phyloP scores from a whole-genome alignment of 1,284 basidiomycete species.

The Cerrena zonata region DNA sequence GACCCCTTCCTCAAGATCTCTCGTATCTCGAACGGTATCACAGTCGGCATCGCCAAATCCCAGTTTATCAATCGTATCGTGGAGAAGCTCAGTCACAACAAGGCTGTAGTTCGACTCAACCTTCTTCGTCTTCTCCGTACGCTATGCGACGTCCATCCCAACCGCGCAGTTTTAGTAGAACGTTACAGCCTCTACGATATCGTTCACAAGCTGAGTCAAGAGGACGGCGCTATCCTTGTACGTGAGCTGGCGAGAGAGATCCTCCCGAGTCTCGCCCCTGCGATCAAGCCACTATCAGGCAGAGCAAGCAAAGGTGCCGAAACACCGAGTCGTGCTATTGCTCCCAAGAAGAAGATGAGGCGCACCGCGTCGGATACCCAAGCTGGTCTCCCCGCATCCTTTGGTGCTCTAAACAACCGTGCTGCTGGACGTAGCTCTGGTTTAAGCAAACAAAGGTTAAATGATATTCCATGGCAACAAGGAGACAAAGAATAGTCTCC shows the following conservation, averaged over 20 bases:
- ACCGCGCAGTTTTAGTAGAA: constrained; percentile 75
- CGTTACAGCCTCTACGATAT: constrained; percentile 73
- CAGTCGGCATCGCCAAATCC: constrained; percentile 73
- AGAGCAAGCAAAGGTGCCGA: constrained; percentile 33
- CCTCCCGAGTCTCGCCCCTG: constrained; percentile 65
- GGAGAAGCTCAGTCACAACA: constrained; percentile 75
- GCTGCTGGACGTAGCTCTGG: not conserved
- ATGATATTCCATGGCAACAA: constrained; percentile 47
- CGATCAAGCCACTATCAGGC: constrained; percentile 44
- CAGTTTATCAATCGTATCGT: constrained; percentile 84
- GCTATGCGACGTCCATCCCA: constrained; percentile 85
- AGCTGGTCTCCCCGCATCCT: constrained; percentile 22
- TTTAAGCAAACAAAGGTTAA: constrained; percentile 13
- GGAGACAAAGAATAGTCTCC: too few species aligned
- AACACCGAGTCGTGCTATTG: constrained; percentile 41
- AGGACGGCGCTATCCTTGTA: constrained; percentile 86
- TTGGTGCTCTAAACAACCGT: constrained; percentile 12
- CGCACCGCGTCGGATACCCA: constrained; percentile 66
- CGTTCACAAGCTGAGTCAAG: constrained; percentile 71
- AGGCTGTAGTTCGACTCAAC: constrained; percentile 86
- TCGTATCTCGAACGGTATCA: constrained; percentile 71
- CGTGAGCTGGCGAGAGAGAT: constrained; percentile 82
- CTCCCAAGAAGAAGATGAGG: constrained; percentile 55
- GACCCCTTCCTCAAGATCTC: constrained; percentile 90
- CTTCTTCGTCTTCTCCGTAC: constrained; percentile 80